Evolutionary conservation across 257 asterid genomes (phyloP).

Genomic region (Lycium ferocissimum): DNA sequence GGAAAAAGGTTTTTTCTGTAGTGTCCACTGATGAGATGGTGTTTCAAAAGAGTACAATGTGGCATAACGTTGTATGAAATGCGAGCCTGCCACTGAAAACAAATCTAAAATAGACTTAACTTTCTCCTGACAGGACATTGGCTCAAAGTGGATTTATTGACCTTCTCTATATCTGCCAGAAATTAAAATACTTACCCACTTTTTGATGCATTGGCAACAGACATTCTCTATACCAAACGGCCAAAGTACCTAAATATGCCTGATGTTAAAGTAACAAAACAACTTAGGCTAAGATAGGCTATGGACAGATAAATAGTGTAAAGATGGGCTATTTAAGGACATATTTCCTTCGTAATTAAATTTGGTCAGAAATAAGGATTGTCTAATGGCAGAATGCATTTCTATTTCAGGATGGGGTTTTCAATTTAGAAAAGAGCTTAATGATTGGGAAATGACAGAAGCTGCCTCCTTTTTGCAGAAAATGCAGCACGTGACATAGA

Average conservation of each 20-base stretch:
- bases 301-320: no score
- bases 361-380: no score
- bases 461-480: no score
- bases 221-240: neutral
- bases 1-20: no score
- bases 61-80: neutral
- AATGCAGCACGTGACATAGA: no score
- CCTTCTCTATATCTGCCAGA: neutral
- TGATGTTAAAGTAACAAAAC: neutral
- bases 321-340: no score
- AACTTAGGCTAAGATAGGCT: neutral
- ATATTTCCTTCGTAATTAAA: no score
- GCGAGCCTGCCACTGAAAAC: neutral
- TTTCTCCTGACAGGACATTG: neutral
- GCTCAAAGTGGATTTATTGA: neutral
- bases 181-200: neutral
- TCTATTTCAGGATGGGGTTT: no score
- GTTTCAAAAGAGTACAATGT: neutral
- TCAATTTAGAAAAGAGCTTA: no score
- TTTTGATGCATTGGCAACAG: neutral
- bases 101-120: neutral
- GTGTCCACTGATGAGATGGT: neutral
- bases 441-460: no score
- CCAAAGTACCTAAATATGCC: slow-evolving; percentile 3
- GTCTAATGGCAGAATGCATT: no score